Conservation (phyloP, 495 filamentous ascomycete genomes). For the Chaetomium cochliodes region DNA sequence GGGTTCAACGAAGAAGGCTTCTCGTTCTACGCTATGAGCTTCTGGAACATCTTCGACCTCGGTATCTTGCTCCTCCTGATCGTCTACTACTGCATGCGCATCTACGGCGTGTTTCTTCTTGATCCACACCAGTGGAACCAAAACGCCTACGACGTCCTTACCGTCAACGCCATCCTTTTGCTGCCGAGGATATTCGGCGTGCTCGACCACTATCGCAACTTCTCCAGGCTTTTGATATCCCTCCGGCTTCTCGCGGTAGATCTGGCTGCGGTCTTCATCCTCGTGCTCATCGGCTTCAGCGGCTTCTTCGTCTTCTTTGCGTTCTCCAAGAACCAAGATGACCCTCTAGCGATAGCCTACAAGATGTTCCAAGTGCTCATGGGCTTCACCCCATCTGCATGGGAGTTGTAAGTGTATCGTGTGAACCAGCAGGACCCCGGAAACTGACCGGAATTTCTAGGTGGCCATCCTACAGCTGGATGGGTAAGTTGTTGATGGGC, state of each 20-base stretch:
- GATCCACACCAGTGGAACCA: conserved; percentile 66
- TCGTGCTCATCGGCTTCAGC: conserved; percentile 81
- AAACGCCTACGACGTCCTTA: conserved; percentile 87
- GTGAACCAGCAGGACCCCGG: neutral
- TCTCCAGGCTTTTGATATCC: conserved; percentile 88
- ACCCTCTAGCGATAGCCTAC: conserved; percentile 71
- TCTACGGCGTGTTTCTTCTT: conserved; percentile 78
- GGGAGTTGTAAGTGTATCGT: conserved; percentile 47
- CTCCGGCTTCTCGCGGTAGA: conserved; percentile 91
- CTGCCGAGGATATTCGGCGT: conserved; percentile 89
- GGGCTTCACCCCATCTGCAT: conserved; percentile 63
- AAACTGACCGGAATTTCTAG: conserved; percentile 43
- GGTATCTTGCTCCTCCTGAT: conserved; percentile 84
- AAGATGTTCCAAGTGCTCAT: conserved; percentile 89
- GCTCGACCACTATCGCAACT: conserved; percentile 90
- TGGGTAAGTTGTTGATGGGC: conserved; percentile 72
- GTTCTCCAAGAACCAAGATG: conserved; percentile 62
- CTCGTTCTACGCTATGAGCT: conserved; percentile 90
- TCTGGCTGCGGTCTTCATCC: conserved; percentile 74
- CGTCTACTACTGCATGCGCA: conserved; percentile 81
- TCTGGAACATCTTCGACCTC: conserved; percentile 94
- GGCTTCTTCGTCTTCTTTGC: conserved; percentile 95
- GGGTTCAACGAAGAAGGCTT: conserved; percentile 93
- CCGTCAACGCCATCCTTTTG: conserved; percentile 81
- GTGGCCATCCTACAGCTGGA: conserved; percentile 76